Conservation (phyloP, 2,329 filamentous ascomycete genomes). For the Fusarium beomiforme region DNA sequence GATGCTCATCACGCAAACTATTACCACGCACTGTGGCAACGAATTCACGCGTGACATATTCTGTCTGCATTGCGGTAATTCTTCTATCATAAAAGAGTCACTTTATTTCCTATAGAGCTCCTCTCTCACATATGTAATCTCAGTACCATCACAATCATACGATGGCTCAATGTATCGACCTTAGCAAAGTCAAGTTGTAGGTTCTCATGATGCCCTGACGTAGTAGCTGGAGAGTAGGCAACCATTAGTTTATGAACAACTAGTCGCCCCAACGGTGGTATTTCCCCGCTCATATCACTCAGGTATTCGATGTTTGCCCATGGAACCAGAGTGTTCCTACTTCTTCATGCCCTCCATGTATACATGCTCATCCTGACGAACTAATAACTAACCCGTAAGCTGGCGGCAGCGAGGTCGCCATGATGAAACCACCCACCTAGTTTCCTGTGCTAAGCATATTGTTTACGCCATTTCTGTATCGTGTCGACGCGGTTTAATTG, state of each 20-base stretch:
- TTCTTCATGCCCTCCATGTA: background rate
- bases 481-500: too few species aligned
- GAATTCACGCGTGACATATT: too few species aligned
- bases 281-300: background rate
- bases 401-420: background rate
- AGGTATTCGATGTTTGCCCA: background rate
- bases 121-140: too few species aligned
- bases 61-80: background rate
- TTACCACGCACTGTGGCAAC: background rate
- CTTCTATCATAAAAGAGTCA: background rate
- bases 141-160: too few species aligned
- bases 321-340: background rate
- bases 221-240: background rate
- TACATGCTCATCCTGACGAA: background rate
- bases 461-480: background rate
- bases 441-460: background rate
- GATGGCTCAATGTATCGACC: background rate
- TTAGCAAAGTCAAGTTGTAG: background rate
- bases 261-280: background rate
- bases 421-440: background rate
- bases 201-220: background rate
- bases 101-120: background rate
- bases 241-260: background rate
- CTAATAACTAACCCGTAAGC: background rate
- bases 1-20: background rate